phyloP scores from a whole-genome alignment of 306 rosid genomes.

The Quercus ilex region DNA sequence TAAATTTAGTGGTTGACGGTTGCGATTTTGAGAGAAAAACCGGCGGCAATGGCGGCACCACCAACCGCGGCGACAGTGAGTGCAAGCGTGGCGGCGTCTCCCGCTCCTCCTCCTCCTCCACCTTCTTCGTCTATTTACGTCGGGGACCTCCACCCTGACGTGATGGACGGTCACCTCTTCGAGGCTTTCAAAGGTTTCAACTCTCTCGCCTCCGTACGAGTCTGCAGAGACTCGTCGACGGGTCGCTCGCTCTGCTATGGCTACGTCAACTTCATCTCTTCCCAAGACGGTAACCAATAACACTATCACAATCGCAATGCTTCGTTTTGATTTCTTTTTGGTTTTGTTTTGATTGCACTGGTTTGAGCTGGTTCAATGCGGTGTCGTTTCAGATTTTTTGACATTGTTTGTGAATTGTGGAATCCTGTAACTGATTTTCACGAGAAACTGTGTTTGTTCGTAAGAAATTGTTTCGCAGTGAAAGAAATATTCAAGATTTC shows the following conservation, averaged over 20 bases:
- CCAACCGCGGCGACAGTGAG: conserved; percentile 11
- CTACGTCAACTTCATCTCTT: conserved; percentile 63
- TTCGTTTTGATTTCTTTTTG: background rate
- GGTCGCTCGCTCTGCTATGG: conserved; percentile 81
- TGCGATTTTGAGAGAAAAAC: background rate
- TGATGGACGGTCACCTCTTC: conserved; percentile 44
- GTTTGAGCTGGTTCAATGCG: too few species aligned
- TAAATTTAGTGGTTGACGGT: too few species aligned
- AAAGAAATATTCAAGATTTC: background rate
- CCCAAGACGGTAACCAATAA: conserved; percentile 53
- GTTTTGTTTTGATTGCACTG: background rate
- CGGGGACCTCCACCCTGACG: conserved; percentile 72
- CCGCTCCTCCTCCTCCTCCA: too few species aligned
- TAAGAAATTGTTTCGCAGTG: background rate
- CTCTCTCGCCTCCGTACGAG: conserved; percentile 52
- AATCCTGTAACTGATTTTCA: too few species aligned
- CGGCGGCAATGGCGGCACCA: conserved; percentile 54
- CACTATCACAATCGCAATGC: background rate
- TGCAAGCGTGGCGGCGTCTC: conserved; percentile 28
- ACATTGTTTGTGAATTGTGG: background rate
- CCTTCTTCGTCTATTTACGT: conserved; percentile 54
- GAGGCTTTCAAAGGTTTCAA: conserved; percentile 58
- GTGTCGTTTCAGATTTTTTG: too few species aligned
- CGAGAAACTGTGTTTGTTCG: background rate
- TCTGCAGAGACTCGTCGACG: conserved; percentile 56